phyloP scores from a whole-genome alignment of 2,329 filamentous ascomycete genomes.

The Malbranchea zuffiana region DNA sequence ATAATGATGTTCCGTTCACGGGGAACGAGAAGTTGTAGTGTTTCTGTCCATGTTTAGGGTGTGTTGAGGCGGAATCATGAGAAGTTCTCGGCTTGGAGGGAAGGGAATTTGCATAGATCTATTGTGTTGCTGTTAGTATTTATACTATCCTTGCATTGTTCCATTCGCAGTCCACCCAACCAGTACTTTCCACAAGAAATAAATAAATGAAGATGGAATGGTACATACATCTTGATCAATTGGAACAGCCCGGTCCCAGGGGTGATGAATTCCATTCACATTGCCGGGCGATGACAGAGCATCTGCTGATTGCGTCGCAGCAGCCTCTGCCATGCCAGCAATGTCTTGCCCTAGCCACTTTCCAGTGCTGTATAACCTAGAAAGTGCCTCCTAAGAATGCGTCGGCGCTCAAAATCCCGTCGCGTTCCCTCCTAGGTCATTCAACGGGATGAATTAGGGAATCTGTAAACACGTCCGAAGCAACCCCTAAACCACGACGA shows the following conservation, averaged over 20 bases:
- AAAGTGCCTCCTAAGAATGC: too few relatives aligned
- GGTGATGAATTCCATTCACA: conserved; percentile 22
- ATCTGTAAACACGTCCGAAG: too few relatives aligned
- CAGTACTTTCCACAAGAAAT: neutral
- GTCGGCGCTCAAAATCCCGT: too few relatives aligned
- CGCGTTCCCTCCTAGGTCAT: too few relatives aligned
- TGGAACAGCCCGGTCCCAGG: conserved; percentile 32
- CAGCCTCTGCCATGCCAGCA: conserved; percentile 32
- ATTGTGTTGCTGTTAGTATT: conserved; percentile 4
- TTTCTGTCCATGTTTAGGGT: conserved; percentile 22
- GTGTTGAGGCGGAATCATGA: conserved; percentile 26
- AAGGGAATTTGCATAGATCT: neutral
- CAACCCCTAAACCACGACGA: too few relatives aligned
- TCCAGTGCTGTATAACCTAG: too few relatives aligned
- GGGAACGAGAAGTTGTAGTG: conserved; percentile 23
- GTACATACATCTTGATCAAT: conserved; percentile 27
- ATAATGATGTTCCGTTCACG: conserved; percentile 23
- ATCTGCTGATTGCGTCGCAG: conserved; percentile 31
- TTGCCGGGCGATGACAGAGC: conserved; percentile 28
- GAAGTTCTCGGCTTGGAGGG: conserved; percentile 25
- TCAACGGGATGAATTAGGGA: too few relatives aligned
- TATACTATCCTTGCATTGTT: neutral
- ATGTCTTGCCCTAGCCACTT: too few relatives aligned
- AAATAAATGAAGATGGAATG: conserved; percentile 3
- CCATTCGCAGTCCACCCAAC: too few relatives aligned